phyloP scores from a whole-genome alignment of 2,329 filamentous ascomycete species.

The Paramyrothecium sp. region DNA sequence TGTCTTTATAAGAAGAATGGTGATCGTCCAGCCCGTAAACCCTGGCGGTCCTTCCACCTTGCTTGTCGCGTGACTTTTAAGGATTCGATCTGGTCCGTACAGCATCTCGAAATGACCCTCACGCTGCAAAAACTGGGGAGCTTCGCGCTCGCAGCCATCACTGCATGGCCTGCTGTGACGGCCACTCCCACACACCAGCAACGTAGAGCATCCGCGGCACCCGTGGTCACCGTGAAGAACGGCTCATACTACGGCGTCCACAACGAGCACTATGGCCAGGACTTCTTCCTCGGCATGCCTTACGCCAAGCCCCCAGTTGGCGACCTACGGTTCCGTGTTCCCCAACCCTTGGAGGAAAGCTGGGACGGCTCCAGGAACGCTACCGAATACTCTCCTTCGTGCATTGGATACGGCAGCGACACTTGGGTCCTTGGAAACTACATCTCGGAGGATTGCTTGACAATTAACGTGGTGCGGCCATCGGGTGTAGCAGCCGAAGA shows the following conservation, averaged over 20 bases:
- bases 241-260: constrained; percentile 44
- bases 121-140: not conserved
- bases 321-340: constrained; percentile 47
- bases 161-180: not conserved
- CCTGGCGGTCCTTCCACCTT: not conserved
- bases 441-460: constrained; percentile 11
- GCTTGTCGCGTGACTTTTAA: not conserved
- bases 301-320: constrained; percentile 51
- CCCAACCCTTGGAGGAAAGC: constrained; percentile 42
- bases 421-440: not conserved
- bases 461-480: constrained; percentile 12
- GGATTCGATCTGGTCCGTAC: not conserved
- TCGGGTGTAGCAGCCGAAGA: constrained; percentile 7
- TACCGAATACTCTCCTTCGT: constrained; percentile 21
- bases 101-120: too few relatives aligned
- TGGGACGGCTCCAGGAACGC: constrained; percentile 38
- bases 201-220: not conserved
- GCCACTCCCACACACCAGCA: not conserved
- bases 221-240: constrained; percentile 25
- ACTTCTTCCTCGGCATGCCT: constrained; percentile 53
- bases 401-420: constrained; percentile 8
- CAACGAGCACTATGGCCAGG: constrained; percentile 39
- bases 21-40: not conserved
- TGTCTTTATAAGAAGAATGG: not conserved
- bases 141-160: not conserved